Base-by-base conservation (phyloP, 495 filamentous ascomycete species). In the Xylaria curta region DNA sequence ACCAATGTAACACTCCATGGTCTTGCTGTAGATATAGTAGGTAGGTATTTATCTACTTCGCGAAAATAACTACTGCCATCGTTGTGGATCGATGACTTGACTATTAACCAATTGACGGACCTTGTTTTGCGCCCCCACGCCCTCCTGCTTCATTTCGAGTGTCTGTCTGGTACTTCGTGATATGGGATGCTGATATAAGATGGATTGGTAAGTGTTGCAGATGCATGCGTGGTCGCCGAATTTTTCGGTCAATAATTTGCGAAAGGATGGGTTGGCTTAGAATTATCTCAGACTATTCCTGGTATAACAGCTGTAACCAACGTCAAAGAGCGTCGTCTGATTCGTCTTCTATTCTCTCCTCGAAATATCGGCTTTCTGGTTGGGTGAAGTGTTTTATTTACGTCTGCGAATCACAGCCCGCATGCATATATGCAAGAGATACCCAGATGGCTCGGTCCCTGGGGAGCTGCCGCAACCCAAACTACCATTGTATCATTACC, bases 221-320 rank as follows among this genome's bases (percentile, higher is more conserved):
- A 36, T 33, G 42, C 42, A 36, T 70, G 12, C 68, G 68, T 70
- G 68, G 68, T 53, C 58, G 68, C 68, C 68, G 68, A 70, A 31
- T 3, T 62, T 70, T 70, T 70, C 68, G 68, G 68, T 70, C 58
- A 62, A 70, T 62, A 53, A 51, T 53, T 31, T 47, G 58, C 68
- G 21, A 38, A 62, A 53, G 58, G 44, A 56, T 46, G 66, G 54
- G 54, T 63, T 70, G 68, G 68, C 56, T 62, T 58, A 63, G 24
- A 47, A 36, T 53, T n/a, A 62, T 51, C 51, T 44, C 24, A 51
- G 42, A 49, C 54, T 62, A 53, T 70, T 62, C 24, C 58, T 53
- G 24, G 63, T 4, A 36, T 31, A 15, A 36, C 33, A 56, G 49
- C 65, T 24, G 28, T 6, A 56, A 28, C 65, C 65, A 4, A 28